Evolutionary conservation across 2,329 filamentous ascomycete genomes (phyloP), one percentile per base, ranked within the genome.

Genomic region (Polytolypa hystricis): DNA sequence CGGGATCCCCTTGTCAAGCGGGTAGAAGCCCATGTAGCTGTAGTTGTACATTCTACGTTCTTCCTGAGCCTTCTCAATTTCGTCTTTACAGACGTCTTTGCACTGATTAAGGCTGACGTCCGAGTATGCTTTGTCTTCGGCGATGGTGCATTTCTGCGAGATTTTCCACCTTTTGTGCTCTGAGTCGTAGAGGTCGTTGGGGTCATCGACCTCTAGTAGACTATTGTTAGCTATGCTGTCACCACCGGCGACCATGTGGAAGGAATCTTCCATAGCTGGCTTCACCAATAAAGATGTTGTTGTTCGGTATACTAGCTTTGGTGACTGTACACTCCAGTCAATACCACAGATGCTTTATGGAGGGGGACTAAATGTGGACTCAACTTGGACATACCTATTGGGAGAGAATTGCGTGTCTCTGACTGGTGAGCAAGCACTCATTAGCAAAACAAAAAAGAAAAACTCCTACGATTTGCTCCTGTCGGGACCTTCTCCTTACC

Each of bases 241-340:
- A 25, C 8, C 8, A 26, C 23, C n/a, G 8, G 23, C 23, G 23
- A n/a, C 8, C 58, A 62, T 61, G 9, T 49, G 35, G 38, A 60
- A 62, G 0, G 49, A 50, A n/a, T 1, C 58, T 47, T 1, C 55
- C 56, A 43, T 61, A 63, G 43, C 53, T 56, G 1, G 50, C 14
- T 2, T 55, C 46, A 10, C 59, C 56, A 7, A 60, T 52, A 5
- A 55, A 21, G 6, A 61, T 39, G 40, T 57, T 54, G 38, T 45
- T 48, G 0, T 47, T 39, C 2, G 43, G 37, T 5, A 57, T 47
- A 6, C 49, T 46, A 9, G 53, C 54, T 25, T 61, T 57, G 5
- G 61, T 66, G 34, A 62, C 52, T 54, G 64, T 64, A 14, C 23
- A 26, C 23, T 26, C 23, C 10, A 26, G 23, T 26, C 23, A 52